Conservation (phyloP, 345 rosid species). For the Punica granatum region DNA sequence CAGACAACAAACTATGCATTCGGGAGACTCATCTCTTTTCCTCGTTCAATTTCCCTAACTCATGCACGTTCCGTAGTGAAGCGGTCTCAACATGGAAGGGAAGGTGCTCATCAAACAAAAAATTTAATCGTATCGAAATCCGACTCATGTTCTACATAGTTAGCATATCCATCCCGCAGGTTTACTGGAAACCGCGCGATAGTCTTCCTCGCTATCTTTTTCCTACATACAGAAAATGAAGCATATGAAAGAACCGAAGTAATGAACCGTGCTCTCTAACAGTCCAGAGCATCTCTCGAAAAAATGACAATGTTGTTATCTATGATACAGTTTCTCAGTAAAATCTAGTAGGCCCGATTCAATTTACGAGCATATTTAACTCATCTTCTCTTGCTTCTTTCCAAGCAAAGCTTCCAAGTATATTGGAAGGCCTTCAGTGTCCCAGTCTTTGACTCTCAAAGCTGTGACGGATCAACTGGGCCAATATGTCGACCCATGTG, state of each 20-base stretch:
- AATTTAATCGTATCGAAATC: background rate
- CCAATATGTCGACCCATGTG: slow-evolving; percentile 83
- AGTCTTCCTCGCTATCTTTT: background rate
- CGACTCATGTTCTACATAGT: background rate
- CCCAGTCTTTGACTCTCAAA: slow-evolving; percentile 15
- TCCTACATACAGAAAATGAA: background rate
- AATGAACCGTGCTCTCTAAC: background rate
- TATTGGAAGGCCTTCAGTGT: background rate
- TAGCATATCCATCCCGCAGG: background rate
- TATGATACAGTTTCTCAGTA: background rate
- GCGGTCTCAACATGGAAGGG: background rate
- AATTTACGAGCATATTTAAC: background rate
- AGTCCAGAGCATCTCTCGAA: background rate
- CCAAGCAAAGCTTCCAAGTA: background rate
- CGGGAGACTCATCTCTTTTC: too few relatives aligned
- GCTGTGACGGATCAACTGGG: slow-evolving; percentile 36
- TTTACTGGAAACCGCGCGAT: background rate
- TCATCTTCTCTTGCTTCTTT: background rate
- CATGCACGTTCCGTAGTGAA: too few relatives aligned
- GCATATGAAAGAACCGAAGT: background rate
- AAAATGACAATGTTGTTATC: background rate
- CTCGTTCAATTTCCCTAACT: too few relatives aligned
- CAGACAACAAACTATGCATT: too few relatives aligned
- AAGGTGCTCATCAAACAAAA: background rate
- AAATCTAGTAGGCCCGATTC: background rate